Evolutionary conservation across 192 early-diverging fungal species (phyloP).

Genomic region (Fimicolochytrium jonesii): DNA sequence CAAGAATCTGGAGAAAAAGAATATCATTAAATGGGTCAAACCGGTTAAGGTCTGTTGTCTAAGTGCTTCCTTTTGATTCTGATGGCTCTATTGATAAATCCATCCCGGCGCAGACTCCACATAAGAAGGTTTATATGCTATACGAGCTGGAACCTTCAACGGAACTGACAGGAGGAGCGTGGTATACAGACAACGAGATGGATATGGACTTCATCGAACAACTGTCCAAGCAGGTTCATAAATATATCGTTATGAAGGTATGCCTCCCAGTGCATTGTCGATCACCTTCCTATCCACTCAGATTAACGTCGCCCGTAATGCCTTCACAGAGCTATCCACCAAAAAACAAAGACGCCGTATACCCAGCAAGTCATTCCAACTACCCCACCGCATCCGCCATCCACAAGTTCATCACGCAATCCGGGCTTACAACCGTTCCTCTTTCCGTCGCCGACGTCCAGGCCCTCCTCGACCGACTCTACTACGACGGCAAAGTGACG

Average conservation of each 20-base stretch:
- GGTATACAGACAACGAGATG: conserved; percentile 90
- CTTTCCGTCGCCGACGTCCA: conserved; percentile 71
- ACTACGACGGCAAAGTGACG: conserved; percentile 83
- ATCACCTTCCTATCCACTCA: too few species aligned
- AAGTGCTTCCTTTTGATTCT: conserved; percentile 1
- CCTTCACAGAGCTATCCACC: conserved; percentile 48
- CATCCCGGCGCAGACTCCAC: too few species aligned
- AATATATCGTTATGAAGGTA: conserved; percentile 58
- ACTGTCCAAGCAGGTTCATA: conserved; percentile 65
- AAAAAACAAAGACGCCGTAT: conserved; percentile 52
- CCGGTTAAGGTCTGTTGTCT: conserved; percentile 67
- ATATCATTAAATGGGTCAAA: conserved; percentile 81
- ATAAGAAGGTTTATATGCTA: conserved; percentile 88
- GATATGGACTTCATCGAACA: conserved; percentile 87
- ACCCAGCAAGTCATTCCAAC: conserved; percentile 54
- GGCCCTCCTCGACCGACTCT: conserved; percentile 73
- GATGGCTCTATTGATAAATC: neutral
- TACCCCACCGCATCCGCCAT: conserved; percentile 73
- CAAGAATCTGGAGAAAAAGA: conserved; percentile 74
- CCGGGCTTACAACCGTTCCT: conserved; percentile 65
- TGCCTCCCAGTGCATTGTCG: neutral
- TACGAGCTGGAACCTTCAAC: conserved; percentile 73
- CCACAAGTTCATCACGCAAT: conserved; percentile 65
- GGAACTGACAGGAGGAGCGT: conserved; percentile 88
- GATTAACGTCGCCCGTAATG: too few species aligned